Base-by-base conservation (phyloP, 139 green algal species). In the Nannochloris sp. region DNA sequence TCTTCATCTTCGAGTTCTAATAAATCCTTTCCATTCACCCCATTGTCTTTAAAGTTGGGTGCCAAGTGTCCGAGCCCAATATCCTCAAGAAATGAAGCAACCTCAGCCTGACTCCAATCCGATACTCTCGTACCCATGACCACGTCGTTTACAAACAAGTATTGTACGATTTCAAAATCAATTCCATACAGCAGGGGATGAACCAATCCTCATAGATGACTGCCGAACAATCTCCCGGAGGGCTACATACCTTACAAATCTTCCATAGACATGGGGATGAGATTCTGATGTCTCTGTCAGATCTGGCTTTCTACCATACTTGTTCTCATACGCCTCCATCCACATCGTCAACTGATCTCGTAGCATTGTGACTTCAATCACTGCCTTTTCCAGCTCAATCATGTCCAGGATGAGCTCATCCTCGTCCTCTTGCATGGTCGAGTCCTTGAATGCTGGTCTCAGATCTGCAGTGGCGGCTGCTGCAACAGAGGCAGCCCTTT, bases 181-280 rank as follows among this genome's bases (percentile, higher is more conserved):
- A 58, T 23, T 64, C 57, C 57, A 64, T 12, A 23, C 54, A 44
- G 23, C 57, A 18, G 57, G 57, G 12, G 57, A 44, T 15, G 18
- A 23, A 14, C 57, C 57, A 23, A 64, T 29, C 12, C 15, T 31
- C 43, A 51, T 31, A 64, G 57, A 64, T 31, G 15, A 34, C n/a
- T 6, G 11, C 25, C 63, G 48, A 14, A 70, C 50, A 9, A 70
- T 24, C 36, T 70, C 63, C 18, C 63, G 40, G 25, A 70, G 23
- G 8, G 63, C 63, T 19, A 70, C 63, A 31, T 64, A 70, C 19
- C 63, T 31, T 21, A 70, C 48, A 53, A 70, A 70, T 10, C 50
- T 27, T 15, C 44, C 31, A 31, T 70, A 63, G 18, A 70, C 50
- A n/a, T 51, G 24, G 12, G 63, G 63, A 31, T 70, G 50, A 50